These are phyloP conservation scores for Hemileia vastatrix DNA, from an alignment of 1,284 basidiomycete species.

Conservation along the genomic window DNA sequence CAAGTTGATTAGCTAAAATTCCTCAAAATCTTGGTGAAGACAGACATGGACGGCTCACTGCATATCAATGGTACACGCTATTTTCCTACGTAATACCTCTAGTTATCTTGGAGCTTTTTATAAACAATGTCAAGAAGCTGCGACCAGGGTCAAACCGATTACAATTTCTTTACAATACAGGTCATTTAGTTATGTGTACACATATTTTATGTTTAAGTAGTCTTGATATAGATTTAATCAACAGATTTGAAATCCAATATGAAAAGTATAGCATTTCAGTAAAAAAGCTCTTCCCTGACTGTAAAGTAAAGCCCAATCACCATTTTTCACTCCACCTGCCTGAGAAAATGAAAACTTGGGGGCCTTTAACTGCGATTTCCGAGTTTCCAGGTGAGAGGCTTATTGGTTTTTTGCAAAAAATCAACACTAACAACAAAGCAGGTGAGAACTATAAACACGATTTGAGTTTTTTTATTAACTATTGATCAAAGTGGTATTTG, in stretches of 20 bases:
- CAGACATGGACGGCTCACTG: constrained; percentile 1
- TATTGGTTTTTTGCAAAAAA: constrained; percentile 11
- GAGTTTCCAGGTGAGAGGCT: constrained; percentile 5
- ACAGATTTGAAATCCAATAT: constrained; percentile 9
- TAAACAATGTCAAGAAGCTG: not conserved
- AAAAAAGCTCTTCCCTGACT: not conserved
- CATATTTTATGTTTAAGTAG: not conserved
- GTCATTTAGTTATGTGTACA: not conserved
- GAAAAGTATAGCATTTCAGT: not conserved
- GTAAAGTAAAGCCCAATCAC: constrained; percentile 13
- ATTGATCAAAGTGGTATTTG: no score
- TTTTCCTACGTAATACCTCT: constrained; percentile 4
- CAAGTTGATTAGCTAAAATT: not conserved
- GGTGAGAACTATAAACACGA: constrained; percentile 3
- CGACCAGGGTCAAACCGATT: not conserved
- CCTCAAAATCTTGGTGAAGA: constrained; percentile 4
- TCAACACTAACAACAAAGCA: constrained; percentile 1
- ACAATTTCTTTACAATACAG: not conserved
- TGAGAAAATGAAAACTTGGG: constrained; percentile 3
- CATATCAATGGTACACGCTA: constrained; percentile 4
- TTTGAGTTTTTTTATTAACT: no score
- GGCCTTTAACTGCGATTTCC: not conserved
- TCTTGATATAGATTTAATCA: not conserved
- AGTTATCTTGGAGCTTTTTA: constrained; percentile 1
- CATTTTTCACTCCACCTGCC: constrained; percentile 9